A percentile compares a stretch with the other conserved stretches of the same genome.
Conservation (phyloP, 805 yeast species). For the Candida multigemmis region DNA sequence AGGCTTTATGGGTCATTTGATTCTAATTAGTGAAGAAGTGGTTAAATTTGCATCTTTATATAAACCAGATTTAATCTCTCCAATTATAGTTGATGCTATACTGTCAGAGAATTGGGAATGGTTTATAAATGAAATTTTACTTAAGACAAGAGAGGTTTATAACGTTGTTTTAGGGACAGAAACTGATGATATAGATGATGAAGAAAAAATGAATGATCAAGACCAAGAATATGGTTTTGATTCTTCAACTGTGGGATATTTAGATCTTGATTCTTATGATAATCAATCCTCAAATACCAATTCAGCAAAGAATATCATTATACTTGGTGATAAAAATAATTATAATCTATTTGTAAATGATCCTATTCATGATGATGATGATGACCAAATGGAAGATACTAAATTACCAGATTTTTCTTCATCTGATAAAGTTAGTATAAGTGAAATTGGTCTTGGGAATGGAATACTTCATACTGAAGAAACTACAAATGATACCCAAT, state of each 20-base stretch:
- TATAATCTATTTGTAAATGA: slow-evolving; percentile 22
- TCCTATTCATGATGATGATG: slow-evolving; percentile 15
- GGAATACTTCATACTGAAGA: too few relatives aligned
- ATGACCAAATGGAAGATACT: slow-evolving; percentile 12
- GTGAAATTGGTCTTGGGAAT: too few relatives aligned
- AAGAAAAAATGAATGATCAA: slow-evolving; percentile 11
- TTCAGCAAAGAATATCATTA: slow-evolving; percentile 13
- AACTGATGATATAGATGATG: slow-evolving; percentile 21
- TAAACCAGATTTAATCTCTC: slow-evolving; percentile 51
- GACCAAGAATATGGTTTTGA: slow-evolving; percentile 13
- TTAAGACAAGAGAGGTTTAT: slow-evolving; percentile 46
- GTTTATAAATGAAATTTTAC: slow-evolving; percentile 39
- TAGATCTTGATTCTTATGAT: slow-evolving; percentile 27
- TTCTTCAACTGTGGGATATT: slow-evolving; percentile 27
- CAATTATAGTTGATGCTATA: slow-evolving; percentile 39
- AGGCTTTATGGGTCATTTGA: slow-evolving; percentile 97
- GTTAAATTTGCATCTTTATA: slow-evolving; percentile 72
- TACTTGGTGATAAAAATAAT: slow-evolving; percentile 25
- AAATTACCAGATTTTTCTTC: slow-evolving; percentile 9
- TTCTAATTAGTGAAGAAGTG: slow-evolving; percentile 89
- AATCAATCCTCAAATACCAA: slow-evolving; percentile 9
- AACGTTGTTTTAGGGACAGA: slow-evolving; percentile 48
- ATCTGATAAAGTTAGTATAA: too few relatives aligned
- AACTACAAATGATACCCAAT: too few relatives aligned
- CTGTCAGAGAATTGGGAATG: slow-evolving; percentile 42